phyloP scores from a whole-genome alignment of 179 eudicot species.

The Patellifolia procumbens region DNA sequence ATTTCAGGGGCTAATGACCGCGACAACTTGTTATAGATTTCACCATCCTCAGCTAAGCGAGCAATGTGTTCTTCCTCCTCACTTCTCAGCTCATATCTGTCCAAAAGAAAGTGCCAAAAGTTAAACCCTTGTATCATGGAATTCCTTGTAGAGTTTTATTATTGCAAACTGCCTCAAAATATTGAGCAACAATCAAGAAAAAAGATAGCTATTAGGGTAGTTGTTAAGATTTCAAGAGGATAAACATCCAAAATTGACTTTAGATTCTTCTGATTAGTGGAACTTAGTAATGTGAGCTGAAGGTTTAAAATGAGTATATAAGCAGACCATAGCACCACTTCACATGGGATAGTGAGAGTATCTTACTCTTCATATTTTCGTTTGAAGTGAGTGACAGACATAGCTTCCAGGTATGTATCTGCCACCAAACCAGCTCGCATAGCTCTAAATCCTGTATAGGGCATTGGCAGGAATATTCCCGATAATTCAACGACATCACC shows the following conservation, averaged over 20 bases:
- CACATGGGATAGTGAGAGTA: background rate
- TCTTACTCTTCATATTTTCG: conserved; percentile 98
- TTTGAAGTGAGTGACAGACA: conserved; percentile 94
- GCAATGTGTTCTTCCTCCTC: conserved; percentile 96
- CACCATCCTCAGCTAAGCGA: conserved; percentile 93
- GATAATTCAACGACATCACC: conserved; percentile 96
- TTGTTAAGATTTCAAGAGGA: background rate
- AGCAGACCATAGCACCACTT: background rate
- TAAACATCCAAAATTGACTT: background rate
- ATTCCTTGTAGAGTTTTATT: background rate
- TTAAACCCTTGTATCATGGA: background rate
- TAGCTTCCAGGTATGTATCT: conserved; percentile 96
- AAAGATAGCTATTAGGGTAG: background rate
- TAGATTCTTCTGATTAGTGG: background rate
- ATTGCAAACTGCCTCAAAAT: background rate
- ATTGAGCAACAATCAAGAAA: conserved; percentile 5
- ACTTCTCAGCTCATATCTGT: conserved; percentile 79
- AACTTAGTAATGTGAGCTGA: background rate
- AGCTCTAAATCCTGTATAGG: conserved; percentile 96
- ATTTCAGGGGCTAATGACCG: conserved; percentile 96
- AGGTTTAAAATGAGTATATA: background rate
- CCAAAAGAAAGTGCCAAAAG: conserved; percentile 9
- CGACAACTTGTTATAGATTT: conserved; percentile 83
- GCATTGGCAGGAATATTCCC: conserved; percentile 93
- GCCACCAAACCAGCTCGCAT: conserved; percentile 98